Evolutionary conservation across 2,329 filamentous ascomycete genomes (phyloP).

Genomic region (Westerdykella sp.): DNA sequence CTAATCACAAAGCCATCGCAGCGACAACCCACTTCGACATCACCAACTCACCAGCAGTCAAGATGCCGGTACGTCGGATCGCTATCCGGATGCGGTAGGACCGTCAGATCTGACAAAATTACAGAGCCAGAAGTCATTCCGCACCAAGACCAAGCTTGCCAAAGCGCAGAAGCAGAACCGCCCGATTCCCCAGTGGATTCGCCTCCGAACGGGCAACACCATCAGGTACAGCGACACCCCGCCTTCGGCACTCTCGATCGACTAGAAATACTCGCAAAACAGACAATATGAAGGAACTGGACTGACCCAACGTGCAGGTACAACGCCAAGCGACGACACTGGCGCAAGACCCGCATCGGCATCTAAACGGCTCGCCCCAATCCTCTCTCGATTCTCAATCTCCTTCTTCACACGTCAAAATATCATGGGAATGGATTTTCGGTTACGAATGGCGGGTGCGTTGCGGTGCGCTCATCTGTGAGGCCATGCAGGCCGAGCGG

Average conservation of each 20-base stretch:
- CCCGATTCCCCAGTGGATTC: constrained; percentile 99
- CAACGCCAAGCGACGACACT: constrained; percentile 99
- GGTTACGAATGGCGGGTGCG: constrained; percentile 8
- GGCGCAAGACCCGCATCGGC: constrained; percentile 99
- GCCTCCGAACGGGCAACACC: constrained; percentile 96
- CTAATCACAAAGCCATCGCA: constrained; percentile 9
- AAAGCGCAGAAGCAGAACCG: constrained; percentile 99
- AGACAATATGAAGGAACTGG: constrained; percentile 7
- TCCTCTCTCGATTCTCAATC: constrained; percentile 29
- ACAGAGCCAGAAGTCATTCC: constrained; percentile 99
- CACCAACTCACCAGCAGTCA: constrained; percentile 32
- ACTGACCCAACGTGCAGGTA: constrained; percentile 58
- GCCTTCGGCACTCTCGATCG: background rate
- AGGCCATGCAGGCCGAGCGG: constrained; percentile 18
- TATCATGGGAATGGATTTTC: constrained; percentile 27
- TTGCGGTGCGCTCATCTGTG: constrained; percentile 1
- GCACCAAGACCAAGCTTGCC: constrained; percentile 99
- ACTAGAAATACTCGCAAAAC: constrained; percentile 5
- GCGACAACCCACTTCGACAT: constrained; percentile 30
- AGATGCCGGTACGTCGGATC: constrained; percentile 34
- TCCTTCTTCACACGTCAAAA: constrained; percentile 22
- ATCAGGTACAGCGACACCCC: constrained; percentile 72
- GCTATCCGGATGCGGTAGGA: constrained; percentile 1
- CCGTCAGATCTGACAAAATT: constrained; percentile 8
- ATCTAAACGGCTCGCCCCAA: constrained; percentile 67